Conservation (phyloP, 2,329 filamentous ascomycete species). For the Sphaerulina musiva region DNA sequence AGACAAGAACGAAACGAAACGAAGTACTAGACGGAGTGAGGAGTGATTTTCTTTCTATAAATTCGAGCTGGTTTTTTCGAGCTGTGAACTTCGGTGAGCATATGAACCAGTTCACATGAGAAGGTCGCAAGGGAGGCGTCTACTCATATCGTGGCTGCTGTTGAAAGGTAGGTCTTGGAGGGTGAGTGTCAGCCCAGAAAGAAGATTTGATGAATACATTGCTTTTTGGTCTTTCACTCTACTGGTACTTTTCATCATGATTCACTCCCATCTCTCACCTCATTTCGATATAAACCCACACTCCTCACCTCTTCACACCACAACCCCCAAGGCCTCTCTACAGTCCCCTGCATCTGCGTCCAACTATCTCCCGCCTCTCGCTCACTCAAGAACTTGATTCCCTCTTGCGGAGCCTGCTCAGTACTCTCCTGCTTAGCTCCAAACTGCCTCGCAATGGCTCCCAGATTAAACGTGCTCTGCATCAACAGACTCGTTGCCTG, state of each 20-base stretch:
- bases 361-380: constrained; percentile 39
- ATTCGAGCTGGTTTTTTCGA: too few species aligned
- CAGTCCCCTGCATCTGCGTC: constrained; percentile 31
- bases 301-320: constrained; percentile 40
- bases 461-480: constrained; percentile 36
- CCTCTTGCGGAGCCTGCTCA: constrained; percentile 38
- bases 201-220: too few species aligned
- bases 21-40: too few species aligned
- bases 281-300: constrained; percentile 22
- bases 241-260: not conserved
- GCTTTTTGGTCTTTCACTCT: too few species aligned
- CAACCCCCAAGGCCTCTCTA: constrained; percentile 39
- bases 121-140: too few species aligned
- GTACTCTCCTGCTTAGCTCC: constrained; percentile 37
- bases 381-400: constrained; percentile 39
- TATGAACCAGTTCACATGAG: too few species aligned
- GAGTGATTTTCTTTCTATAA: too few species aligned
- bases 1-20: too few species aligned
- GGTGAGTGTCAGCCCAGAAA: too few species aligned
- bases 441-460: constrained; percentile 34
- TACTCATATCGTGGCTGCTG: too few species aligned
- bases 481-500: constrained; percentile 37
- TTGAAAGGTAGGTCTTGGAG: too few species aligned
- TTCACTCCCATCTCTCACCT: not conserved
- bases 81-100: too few species aligned